Percentiles rank a stretch among this genome's conserved stretches.
Evolutionary conservation across 306 rosid genomes (phyloP).

Genomic region (Fragaria iinumae): DNA sequence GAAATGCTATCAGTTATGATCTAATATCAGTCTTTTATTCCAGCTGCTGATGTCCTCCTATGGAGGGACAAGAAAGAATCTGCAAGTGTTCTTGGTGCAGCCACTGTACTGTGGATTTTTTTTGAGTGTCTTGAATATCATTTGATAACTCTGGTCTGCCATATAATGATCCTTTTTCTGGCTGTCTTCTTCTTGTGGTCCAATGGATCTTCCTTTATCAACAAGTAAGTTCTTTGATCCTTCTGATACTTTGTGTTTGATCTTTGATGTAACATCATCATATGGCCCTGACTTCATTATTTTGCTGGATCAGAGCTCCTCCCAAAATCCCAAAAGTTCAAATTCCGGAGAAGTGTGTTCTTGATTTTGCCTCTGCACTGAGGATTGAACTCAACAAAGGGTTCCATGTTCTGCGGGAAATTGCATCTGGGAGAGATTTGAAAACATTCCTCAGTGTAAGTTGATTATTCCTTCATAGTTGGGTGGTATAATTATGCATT

Average conservation of each 20-base stretch:
- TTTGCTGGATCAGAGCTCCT: slow-evolving; percentile 51
- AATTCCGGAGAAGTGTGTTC: slow-evolving; percentile 49
- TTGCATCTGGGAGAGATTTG: slow-evolving; percentile 71
- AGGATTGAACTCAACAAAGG: slow-evolving; percentile 53
- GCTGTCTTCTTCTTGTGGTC: slow-evolving; percentile 64
- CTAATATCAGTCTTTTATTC: slow-evolving; percentile 27
- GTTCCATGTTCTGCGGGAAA: slow-evolving; percentile 44
- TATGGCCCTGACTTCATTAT: slow-evolving; percentile 10
- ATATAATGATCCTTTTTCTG: slow-evolving; percentile 51
- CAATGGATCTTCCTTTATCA: slow-evolving; percentile 63
- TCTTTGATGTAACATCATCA: slow-evolving; percentile 27
- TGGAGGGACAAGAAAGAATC: slow-evolving; percentile 83
- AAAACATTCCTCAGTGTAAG: slow-evolving; percentile 67
- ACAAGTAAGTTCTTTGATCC: slow-evolving; percentile 49
- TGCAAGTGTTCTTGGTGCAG: slow-evolving; percentile 59
- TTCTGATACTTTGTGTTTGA: not conserved
- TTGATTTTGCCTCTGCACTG: slow-evolving; percentile 46
- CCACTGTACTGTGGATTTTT: slow-evolving; percentile 72
- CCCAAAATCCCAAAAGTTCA: slow-evolving; percentile 56
- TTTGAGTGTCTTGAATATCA: slow-evolving; percentile 76
- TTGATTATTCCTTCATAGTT: slow-evolving; percentile 22
- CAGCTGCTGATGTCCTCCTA: slow-evolving; percentile 86
- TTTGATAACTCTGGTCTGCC: slow-evolving; percentile 68
- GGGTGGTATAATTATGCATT: not conserved
- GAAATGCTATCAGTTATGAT: not conserved